These are phyloP conservation scores for Fusarium bactridioides DNA, from an alignment of 2,329 filamentous ascomycete species.

Conservation along the genomic window DNA sequence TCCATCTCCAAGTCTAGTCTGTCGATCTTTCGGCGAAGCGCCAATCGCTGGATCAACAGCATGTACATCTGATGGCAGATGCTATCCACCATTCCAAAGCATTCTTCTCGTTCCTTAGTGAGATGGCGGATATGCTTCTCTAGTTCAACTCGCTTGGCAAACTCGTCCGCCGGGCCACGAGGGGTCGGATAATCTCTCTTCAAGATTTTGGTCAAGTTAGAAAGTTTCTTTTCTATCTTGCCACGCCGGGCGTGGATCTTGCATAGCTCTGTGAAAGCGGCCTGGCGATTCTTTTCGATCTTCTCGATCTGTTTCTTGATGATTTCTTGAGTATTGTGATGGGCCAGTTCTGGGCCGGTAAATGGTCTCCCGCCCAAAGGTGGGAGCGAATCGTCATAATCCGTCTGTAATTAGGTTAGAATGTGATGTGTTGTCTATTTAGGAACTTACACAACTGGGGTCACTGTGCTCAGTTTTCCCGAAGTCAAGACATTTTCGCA, in stretches of 20 bases:
- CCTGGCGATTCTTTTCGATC: background rate
- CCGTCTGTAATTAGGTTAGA: background rate
- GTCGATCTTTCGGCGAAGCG: background rate
- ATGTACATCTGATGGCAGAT: background rate
- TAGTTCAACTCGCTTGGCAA: too few species aligned
- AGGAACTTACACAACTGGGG: background rate
- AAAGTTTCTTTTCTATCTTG: too few species aligned
- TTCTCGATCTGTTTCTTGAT: background rate
- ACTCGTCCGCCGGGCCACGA: too few species aligned
- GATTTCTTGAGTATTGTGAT: fast-evolving
- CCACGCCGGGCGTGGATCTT: background rate
- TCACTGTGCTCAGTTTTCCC: too few species aligned
- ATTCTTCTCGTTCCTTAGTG: fast-evolving
- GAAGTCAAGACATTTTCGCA: too few species aligned
- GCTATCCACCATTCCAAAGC: fast-evolving
- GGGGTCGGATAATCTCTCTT: too few species aligned
- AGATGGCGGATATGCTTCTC: fast-evolving
- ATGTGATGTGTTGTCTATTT: fast-evolving
- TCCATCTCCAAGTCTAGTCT: background rate
- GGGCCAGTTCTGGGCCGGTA: fast-evolving
- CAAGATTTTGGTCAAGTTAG: fast-evolving
- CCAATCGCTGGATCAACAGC: background rate
- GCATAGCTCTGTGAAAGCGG: fast-evolving
- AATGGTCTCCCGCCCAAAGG: fast-evolving
- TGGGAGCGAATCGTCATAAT: fast-evolving